These are phyloP conservation scores for Cryptococcus jaspeensis DNA, from an alignment of 1,284 basidiomycete genomes.

Conservation along the genomic window DNA sequence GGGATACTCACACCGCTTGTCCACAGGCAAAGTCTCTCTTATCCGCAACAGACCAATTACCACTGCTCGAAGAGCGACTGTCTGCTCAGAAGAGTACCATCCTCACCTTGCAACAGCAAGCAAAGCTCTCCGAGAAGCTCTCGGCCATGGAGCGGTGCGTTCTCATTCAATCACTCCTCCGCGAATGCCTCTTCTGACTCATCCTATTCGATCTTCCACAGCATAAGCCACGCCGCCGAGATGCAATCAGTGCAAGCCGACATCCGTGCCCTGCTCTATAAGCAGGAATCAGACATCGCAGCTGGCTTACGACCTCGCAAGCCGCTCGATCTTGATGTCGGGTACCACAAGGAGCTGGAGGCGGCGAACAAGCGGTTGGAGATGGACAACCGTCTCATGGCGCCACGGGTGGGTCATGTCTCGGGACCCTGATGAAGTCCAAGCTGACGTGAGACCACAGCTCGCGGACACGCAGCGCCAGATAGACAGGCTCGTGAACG, in stretches of 20 bases:
- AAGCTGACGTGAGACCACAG: constrained; percentile 20
- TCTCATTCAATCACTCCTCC: not conserved
- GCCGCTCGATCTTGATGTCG: constrained; percentile 44
- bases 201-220: constrained; percentile 2
- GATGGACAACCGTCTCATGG: constrained; percentile 51
- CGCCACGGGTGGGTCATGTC: constrained; percentile 37
- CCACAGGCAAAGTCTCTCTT: constrained; percentile 36
- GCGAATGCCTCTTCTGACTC: not conserved
- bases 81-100: constrained; percentile 43
- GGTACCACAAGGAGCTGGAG: constrained; percentile 49
- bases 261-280: constrained; percentile 32
- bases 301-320: constrained; percentile 33
- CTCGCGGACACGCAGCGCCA: constrained; percentile 47
- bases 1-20: not conserved
- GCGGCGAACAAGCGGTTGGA: constrained; percentile 48
- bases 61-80: constrained; percentile 37
- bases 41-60: constrained; percentile 24
- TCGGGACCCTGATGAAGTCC: not conserved
- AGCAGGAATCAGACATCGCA: constrained; percentile 34
- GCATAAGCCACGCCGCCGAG: constrained; percentile 39
- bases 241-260: constrained; percentile 41
- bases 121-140: constrained; percentile 30
- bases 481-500: constrained; percentile 49
- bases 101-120: constrained; percentile 39
- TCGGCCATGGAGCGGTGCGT: constrained; percentile 39